phyloP scores from a whole-genome alignment of 805 yeast genomes.

The Metschnikowia lunata region DNA sequence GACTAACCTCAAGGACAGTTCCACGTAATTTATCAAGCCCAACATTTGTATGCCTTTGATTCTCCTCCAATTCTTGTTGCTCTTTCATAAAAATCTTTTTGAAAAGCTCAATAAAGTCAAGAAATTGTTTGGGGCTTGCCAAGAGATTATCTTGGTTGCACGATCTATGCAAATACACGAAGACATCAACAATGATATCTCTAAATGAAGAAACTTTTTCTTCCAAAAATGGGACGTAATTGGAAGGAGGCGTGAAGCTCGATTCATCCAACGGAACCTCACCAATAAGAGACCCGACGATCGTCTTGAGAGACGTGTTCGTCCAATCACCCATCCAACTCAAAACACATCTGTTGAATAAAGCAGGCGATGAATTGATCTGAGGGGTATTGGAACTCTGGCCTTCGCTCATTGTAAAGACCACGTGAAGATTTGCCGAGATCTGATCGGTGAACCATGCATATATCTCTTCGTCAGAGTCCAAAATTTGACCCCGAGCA shows the following conservation, averaged over 20 bases:
- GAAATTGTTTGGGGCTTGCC: conserved; percentile 51
- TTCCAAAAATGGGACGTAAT: conserved; percentile 12
- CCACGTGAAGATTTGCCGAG: conserved; percentile 71
- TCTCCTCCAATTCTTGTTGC: conserved; percentile 50
- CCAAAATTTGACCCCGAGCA: conserved; percentile 58
- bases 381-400: conserved; percentile 32
- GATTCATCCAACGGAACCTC: conserved; percentile 52
- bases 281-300: conserved; percentile 42
- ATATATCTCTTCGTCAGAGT: conserved; percentile 64
- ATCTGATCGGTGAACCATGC: conserved; percentile 70
- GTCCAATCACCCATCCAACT: conserved; percentile 91
- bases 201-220: conserved; percentile 25
- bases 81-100: conserved; percentile 37
- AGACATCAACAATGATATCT: conserved; percentile 44
- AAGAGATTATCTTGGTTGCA: conserved; percentile 13
- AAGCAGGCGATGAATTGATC: conserved; percentile 75
- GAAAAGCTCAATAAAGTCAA: conserved; percentile 49
- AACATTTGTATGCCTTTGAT: conserved; percentile 63
- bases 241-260: conserved; percentile 32
- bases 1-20: conserved; percentile 68
- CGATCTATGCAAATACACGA: conserved; percentile 45
- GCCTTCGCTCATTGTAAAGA: conserved; percentile 63
- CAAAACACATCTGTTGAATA: conserved; percentile 83
- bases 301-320: conserved; percentile 41
- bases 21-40: conserved; percentile 77